A percentile compares a stretch with the other conserved stretches of the same genome.
Evolutionary conservation across 345 rosid genomes (phyloP).

Genomic region (Citrus hindsii): DNA sequence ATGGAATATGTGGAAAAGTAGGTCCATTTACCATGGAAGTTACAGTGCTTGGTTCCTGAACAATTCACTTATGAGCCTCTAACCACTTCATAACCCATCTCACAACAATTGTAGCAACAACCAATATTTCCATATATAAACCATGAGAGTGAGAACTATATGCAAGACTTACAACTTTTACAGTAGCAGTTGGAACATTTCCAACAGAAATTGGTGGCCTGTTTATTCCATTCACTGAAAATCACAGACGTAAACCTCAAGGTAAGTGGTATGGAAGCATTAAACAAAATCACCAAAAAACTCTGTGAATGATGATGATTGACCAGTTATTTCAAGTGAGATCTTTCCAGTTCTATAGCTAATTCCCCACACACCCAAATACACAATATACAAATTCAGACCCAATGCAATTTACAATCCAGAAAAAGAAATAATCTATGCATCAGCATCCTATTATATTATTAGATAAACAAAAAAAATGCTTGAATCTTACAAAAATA

Average conservation of each 20-base stretch:
- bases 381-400: background rate
- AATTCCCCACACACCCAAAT: background rate
- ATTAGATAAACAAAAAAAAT: background rate
- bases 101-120: constrained; percentile 5
- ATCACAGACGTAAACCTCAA: constrained; percentile 13
- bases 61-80: constrained; percentile 11
- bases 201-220: constrained; percentile 70
- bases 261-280: constrained; percentile 3
- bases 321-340: background rate
- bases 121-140: constrained; percentile 1
- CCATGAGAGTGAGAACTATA: constrained; percentile 9
- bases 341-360: background rate
- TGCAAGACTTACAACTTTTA: constrained; percentile 76
- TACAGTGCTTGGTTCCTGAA: constrained; percentile 86
- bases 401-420: background rate
- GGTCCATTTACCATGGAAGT: constrained; percentile 66
- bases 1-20: constrained; percentile 62
- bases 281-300: constrained; percentile 4
- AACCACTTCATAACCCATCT: constrained; percentile 13
- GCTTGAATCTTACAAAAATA: background rate
- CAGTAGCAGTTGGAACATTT: constrained; percentile 70
- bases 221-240: constrained; percentile 68
- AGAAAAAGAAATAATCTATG: constrained; percentile 3
- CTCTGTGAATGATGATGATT: background rate
- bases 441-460: background rate